Percentiles rank a stretch among this genome's conserved stretches.
phyloP scores from a whole-genome alignment of 495 filamentous ascomycete genomes.

The Penicillium paxilli region DNA sequence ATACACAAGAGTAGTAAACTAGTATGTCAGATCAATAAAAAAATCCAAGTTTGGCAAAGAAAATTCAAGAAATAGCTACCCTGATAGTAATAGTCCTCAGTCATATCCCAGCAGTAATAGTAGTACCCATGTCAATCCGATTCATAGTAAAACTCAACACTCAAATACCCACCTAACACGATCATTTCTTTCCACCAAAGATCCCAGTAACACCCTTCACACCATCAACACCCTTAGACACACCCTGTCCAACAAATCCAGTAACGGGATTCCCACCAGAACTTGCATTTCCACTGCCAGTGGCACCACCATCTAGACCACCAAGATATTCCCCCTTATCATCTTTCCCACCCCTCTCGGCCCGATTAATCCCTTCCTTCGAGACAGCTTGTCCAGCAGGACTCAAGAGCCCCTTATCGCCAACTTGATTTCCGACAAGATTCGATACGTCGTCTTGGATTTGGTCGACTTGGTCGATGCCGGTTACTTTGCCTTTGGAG shows the following conservation, averaged over 20 bases:
- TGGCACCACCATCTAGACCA: neutral
- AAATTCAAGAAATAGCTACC: no score
- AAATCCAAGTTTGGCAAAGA: no score
- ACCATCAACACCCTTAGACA: no score
- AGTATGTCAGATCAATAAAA: no score
- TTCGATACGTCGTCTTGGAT: constrained; percentile 63
- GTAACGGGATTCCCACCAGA: constrained; percentile 2
- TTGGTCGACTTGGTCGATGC: constrained; percentile 58
- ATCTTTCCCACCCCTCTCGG: constrained; percentile 62
- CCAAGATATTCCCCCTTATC: constrained; percentile 50
- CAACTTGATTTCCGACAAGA: constrained; percentile 58
- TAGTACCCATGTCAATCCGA: no score
- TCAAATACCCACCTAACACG: no score
- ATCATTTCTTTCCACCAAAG: no score
- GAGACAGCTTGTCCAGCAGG: constrained; percentile 60
- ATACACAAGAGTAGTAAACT: no score
- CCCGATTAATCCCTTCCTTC: constrained; percentile 64
- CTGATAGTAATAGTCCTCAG: no score
- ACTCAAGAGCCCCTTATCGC: constrained; percentile 60
- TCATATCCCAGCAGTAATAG: no score
- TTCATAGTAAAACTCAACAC: no score
- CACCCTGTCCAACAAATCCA: neutral
- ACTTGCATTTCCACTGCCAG: constrained; percentile 1
- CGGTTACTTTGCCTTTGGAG: constrained; percentile 64
- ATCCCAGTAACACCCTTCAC: no score